These are phyloP conservation scores for Smithsoniella earleae DNA, from an alignment of 163 green algal genomes.

Conservation along the genomic window DNA sequence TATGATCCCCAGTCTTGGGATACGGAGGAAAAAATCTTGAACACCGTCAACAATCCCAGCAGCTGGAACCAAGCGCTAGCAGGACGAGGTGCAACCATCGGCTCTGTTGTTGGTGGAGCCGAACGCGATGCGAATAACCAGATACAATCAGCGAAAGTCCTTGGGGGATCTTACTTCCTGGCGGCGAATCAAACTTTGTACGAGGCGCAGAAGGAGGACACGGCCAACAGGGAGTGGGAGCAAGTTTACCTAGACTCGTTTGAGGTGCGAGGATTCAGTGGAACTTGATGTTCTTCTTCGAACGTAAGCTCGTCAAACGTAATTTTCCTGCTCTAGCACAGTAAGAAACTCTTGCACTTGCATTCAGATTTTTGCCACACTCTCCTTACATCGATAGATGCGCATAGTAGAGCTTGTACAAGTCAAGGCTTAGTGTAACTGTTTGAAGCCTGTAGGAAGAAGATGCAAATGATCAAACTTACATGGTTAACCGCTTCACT, in stretches of 20 bases:
- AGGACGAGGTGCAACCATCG: background rate
- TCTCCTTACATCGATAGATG: no score
- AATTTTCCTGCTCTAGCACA: no score
- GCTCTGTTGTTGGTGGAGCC: background rate
- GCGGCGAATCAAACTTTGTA: background rate
- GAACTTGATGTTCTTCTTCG: no score
- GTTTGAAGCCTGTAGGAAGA: no score
- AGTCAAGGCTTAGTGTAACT: no score
- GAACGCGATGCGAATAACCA: background rate
- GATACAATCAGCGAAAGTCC: background rate
- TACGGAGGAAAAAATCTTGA: background rate
- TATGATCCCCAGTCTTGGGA: background rate
- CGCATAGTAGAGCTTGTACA: no score
- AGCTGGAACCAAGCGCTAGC: background rate
- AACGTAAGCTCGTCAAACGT: no score
- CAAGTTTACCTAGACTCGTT: background rate
- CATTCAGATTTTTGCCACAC: no score
- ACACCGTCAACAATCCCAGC: background rate
- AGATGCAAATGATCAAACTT: no score
- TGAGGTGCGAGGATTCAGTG: background rate
- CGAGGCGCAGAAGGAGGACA: background rate
- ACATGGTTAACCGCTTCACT: slow-evolving; percentile 11
- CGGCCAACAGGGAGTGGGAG: background rate
- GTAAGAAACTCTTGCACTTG: no score
- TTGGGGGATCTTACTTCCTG: background rate